Conservation (phyloP, 345 rosid genomes). For the Raphanus sativus region DNA sequence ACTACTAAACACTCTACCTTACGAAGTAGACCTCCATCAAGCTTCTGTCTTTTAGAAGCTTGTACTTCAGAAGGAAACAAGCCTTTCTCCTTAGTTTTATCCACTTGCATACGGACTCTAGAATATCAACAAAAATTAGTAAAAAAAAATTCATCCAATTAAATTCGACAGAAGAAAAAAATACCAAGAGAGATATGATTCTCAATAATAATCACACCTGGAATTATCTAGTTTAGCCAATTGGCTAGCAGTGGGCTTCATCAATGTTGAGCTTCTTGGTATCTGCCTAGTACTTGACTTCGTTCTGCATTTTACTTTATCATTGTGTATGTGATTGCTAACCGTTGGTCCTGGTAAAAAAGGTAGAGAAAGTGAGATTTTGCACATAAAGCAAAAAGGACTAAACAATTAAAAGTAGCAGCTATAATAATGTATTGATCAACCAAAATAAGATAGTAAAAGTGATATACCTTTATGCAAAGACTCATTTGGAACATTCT, state of each 20-base stretch:
- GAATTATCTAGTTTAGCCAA: slow-evolving; percentile 75
- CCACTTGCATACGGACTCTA: slow-evolving; percentile 32
- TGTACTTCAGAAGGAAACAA: slow-evolving; percentile 61
- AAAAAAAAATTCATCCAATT: neutral
- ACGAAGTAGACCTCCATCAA: slow-evolving; percentile 74
- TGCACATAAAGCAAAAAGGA: neutral
- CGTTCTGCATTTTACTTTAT: slow-evolving; percentile 42
- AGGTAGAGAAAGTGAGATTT: slow-evolving; percentile 3
- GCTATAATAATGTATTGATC: neutral
- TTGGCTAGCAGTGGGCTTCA: slow-evolving; percentile 91
- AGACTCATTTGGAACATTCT: slow-evolving; percentile 24
- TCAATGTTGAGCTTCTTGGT: slow-evolving; percentile 82
- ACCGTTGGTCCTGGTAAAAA: slow-evolving; percentile 47
- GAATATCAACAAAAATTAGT: slow-evolving; percentile 10
- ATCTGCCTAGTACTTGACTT: slow-evolving; percentile 44
- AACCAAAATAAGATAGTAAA: slow-evolving; percentile 5
- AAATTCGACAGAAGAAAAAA: neutral
- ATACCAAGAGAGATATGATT: neutral
- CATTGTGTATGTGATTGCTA: slow-evolving; percentile 37
- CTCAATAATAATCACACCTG: slow-evolving; percentile 53
- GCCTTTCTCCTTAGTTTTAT: slow-evolving; percentile 47
- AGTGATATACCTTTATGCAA: slow-evolving; percentile 34
- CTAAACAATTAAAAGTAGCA: neutral
- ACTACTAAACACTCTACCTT: slow-evolving; percentile 51
- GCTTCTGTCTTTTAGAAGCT: slow-evolving; percentile 93